A percentile compares a stretch with the other conserved stretches of the same genome.
phyloP scores from a whole-genome alignment of 2,329 filamentous ascomycete species.

The Hansfordia pulvinata region DNA sequence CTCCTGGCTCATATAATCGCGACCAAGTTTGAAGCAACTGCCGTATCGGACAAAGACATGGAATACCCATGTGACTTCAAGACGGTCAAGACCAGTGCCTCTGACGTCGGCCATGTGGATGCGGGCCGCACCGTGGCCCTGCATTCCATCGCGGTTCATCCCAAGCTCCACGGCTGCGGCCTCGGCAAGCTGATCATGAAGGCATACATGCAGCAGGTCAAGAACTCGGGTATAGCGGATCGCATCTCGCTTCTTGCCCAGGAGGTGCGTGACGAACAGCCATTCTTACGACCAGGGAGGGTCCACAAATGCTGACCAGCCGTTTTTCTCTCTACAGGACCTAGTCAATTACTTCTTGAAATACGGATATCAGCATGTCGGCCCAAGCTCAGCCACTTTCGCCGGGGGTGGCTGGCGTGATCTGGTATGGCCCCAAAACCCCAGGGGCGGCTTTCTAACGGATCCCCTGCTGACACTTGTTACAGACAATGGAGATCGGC shows the following conservation, averaged over 20 bases:
- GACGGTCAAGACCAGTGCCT: constrained; percentile 26
- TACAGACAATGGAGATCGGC: constrained; percentile 2
- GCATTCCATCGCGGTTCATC: constrained; percentile 71
- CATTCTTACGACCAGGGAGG: too few species aligned
- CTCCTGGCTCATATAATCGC: constrained; percentile 69
- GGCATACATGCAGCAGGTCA: constrained; percentile 66
- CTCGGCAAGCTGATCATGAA: constrained; percentile 63
- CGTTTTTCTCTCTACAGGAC: constrained; percentile 36
- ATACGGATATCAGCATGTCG: constrained; percentile 58
- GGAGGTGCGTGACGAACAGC: constrained; percentile 43
- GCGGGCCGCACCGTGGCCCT: constrained; percentile 62
- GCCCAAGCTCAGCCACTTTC: constrained; percentile 56
- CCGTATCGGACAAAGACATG: constrained; percentile 69
- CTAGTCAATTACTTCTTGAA: constrained; percentile 63
- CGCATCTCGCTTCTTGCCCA: constrained; percentile 66
- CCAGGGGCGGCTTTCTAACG: neutral
- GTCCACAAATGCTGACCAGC: too few species aligned
- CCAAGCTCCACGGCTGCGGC: constrained; percentile 59
- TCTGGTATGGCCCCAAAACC: constrained; percentile 42
- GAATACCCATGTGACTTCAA: constrained; percentile 55
- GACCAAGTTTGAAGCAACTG: constrained; percentile 49
- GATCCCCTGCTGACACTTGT: neutral
- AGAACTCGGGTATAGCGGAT: constrained; percentile 54
- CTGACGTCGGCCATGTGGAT: constrained; percentile 55
- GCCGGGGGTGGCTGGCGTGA: constrained; percentile 73